These are phyloP conservation scores for Cladophialophora bantiana DNA, from an alignment of 2,329 filamentous ascomycete genomes.

Conservation along the genomic window DNA sequence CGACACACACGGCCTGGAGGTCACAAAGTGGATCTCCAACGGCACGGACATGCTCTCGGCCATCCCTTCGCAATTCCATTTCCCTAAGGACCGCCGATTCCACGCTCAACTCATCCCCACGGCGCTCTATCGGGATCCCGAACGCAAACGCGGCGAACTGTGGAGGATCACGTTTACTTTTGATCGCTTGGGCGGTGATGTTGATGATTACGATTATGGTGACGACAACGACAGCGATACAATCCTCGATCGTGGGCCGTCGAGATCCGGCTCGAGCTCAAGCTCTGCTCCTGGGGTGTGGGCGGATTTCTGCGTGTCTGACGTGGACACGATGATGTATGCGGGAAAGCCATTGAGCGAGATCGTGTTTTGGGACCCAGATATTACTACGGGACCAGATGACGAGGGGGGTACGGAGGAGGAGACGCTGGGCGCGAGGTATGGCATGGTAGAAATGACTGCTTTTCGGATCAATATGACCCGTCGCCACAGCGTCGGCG, in stretches of 20 bases:
- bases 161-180: constrained; percentile 44
- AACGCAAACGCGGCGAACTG: constrained; percentile 41
- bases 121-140: constrained; percentile 23
- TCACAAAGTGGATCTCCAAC: constrained; percentile 36
- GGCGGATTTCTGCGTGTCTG: constrained; percentile 48
- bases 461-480: constrained; percentile 42
- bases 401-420: not conserved
- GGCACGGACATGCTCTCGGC: constrained; percentile 31
- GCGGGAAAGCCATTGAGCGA: constrained; percentile 46
- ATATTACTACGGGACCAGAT: not conserved
- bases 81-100: not conserved
- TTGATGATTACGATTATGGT: no score
- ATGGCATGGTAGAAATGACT: constrained; percentile 43
- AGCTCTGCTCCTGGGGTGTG: constrained; percentile 13
- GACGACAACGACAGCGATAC: not conserved
- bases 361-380: constrained; percentile 46
- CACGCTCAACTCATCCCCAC: constrained; percentile 36
- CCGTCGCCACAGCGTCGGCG: constrained; percentile 5
- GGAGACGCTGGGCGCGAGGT: not conserved
- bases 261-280: not conserved
- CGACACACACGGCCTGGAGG: constrained; percentile 33
- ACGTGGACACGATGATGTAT: constrained; percentile 46
- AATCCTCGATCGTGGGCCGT: not conserved
- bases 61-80: constrained; percentile 4
- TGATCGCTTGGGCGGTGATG: not conserved